Evolutionary conservation across 2,329 filamentous ascomycete genomes (phyloP).

Genomic region (Hypocreales sp.): DNA sequence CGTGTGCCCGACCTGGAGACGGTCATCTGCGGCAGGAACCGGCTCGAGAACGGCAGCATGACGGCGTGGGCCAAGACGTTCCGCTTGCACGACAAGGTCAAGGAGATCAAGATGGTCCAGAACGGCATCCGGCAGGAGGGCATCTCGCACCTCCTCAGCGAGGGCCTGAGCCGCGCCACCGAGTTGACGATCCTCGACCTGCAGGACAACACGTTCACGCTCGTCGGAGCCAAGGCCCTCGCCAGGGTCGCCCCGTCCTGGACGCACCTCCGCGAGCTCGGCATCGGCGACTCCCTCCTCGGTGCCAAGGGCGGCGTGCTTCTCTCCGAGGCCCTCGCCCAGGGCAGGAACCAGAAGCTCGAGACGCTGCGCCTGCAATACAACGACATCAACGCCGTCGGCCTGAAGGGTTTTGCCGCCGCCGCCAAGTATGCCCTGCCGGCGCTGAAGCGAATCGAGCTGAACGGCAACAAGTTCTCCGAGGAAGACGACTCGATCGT

Average conservation of each 20-base stretch:
- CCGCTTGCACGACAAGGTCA: constrained; percentile 66
- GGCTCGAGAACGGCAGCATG: constrained; percentile 94
- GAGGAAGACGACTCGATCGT: constrained; percentile 68
- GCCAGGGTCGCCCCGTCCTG: constrained; percentile 61
- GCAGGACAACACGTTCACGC: constrained; percentile 95
- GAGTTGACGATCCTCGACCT: constrained; percentile 68
- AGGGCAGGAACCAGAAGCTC: constrained; percentile 64
- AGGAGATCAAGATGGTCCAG: constrained; percentile 90
- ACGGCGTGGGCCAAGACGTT: constrained; percentile 83
- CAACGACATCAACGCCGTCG: constrained; percentile 78
- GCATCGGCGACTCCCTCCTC: constrained; percentile 77
- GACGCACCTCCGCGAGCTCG: constrained; percentile 65
- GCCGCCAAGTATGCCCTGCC: constrained; percentile 57
- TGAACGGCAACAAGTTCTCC: constrained; percentile 90
- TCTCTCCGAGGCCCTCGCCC: constrained; percentile 56
- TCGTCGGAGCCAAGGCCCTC: constrained; percentile 62
- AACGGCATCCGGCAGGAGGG: constrained; percentile 95
- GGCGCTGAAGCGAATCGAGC: constrained; percentile 67
- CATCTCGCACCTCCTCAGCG: constrained; percentile 62
- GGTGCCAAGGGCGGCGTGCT: constrained; percentile 60
- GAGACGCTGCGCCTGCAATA: constrained; percentile 75
- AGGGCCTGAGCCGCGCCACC: constrained; percentile 59
- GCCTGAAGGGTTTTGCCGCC: constrained; percentile 53
- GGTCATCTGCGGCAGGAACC: constrained; percentile 92
- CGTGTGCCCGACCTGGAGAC: constrained; percentile 77